Evolutionary conservation across 2,329 filamentous ascomycete genomes (phyloP), one percentile per base, ranked within the genome.

Genomic region (Xylaria arbuscula): DNA sequence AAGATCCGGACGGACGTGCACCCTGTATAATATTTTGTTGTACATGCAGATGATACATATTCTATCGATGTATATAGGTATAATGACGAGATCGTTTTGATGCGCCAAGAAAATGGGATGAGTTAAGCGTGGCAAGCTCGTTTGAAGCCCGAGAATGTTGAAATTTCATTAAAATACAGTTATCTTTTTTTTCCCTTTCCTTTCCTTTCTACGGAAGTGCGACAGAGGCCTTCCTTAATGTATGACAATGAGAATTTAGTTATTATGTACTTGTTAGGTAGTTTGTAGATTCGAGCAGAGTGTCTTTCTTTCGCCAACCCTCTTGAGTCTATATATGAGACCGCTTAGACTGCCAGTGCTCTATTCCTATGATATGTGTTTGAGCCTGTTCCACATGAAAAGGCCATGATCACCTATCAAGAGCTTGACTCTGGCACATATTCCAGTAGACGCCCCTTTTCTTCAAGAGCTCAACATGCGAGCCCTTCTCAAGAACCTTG

Each of bases 371-470:
- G 48, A 42, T 40, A 2, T 34, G 38, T 55, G n/a, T n/a, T 51
- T 11, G 19, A 40, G 54, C 40, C 24, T 15, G 50, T n/a, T 36
- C 10, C 42, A 19, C 9, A 28, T n/a, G 17, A 59, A 57, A 28
- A 50, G 17, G 28, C 22, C 7, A 40, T 17, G n/a, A 45, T 70
- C 67, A 88, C 70, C 84, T 80, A 70, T 88, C 86, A 4, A 88
- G 81, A 55, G 86, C 86, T 74, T 89, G 87, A 67, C 86, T 88
- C 75, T 88, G 86, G 70, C 87, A 89, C 86, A 88, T 88, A 64
- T 86, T 81, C 83, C 85, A 88, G 69, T 88, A 88, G 6, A 86
- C 81, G 0, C 86, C 86, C 73, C 77, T 83, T 78, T 81, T 81
- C 76, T 78, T 83, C 68, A 88, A 69, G 67, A 89, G 72, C 73